phyloP scores from a whole-genome alignment of 768 basidiomycete species.

The Tylopilus sp. region DNA sequence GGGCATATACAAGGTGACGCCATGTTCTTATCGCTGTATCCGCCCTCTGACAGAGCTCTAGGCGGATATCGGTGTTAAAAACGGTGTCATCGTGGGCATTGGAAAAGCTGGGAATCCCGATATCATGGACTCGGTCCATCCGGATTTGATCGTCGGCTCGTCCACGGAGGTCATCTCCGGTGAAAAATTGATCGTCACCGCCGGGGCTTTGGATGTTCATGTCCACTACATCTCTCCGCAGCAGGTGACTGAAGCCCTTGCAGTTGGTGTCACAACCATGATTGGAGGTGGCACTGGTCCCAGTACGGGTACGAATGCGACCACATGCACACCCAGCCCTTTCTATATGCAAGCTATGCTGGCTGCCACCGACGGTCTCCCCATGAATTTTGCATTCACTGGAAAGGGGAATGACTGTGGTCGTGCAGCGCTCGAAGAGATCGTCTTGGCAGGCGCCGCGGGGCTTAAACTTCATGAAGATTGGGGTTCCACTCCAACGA shows the following conservation, averaged over 20 bases:
- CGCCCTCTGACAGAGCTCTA: slow-evolving; percentile 29
- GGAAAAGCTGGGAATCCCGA: slow-evolving; percentile 99
- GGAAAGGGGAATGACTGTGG: slow-evolving; percentile 96
- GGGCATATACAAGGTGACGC: slow-evolving; percentile 84
- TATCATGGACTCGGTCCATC: slow-evolving; percentile 77
- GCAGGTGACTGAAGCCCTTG: slow-evolving; percentile 81
- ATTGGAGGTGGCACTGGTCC: slow-evolving; percentile 97
- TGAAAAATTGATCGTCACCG: slow-evolving; percentile 90
- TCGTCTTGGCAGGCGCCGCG: slow-evolving; percentile 77
- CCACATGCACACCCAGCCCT: slow-evolving; percentile 85
- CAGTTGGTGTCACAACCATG: slow-evolving; percentile 86
- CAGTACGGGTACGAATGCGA: slow-evolving; percentile 83
- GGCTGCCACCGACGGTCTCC: slow-evolving; percentile 81
- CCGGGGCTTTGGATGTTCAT: slow-evolving; percentile 90
- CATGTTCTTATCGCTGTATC: neutral
- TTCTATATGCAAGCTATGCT: slow-evolving; percentile 93
- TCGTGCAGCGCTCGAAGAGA: slow-evolving; percentile 67
- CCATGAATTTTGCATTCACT: slow-evolving; percentile 93
- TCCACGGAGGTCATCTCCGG: slow-evolving; percentile 96
- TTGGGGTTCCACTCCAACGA: slow-evolving; percentile 89
- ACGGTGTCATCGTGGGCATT: slow-evolving; percentile 77
- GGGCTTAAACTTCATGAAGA: slow-evolving; percentile 97
- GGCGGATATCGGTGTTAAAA: slow-evolving; percentile 93
- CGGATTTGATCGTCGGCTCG: slow-evolving; percentile 75
- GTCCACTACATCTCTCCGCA: slow-evolving; percentile 96